Evolutionary conservation across 2,329 filamentous ascomycete genomes (phyloP), one percentile per base, ranked within the genome.

Genomic region (Diaporthe humulicola): DNA sequence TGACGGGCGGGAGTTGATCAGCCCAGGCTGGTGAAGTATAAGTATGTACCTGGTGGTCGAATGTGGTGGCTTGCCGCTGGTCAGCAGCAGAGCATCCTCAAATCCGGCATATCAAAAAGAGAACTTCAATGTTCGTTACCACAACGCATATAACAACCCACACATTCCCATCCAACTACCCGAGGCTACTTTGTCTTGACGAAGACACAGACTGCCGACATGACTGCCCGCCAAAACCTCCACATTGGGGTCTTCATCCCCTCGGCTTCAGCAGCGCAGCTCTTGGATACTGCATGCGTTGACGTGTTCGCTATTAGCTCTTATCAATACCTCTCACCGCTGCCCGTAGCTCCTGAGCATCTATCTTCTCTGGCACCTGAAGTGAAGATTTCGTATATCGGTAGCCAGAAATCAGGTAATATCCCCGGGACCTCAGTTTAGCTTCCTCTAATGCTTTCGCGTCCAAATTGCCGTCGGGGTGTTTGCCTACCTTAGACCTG

Each of bases 161-260:
- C 30, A 48, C 40, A 10, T 19, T 36, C n/a, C 10, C 22, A n/a
- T 54, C 6, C 12, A 1, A 15, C 33, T 71, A 3, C 9, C 2
- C 45, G 22, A 17, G 22, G 6, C 15, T 28, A 10, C 38, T 5
- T 57, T 19, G 22, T 8, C 10, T 42, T 22, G n/a, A 50, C 10
- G 1, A 6, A 36, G 30, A 7, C 8, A 4, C 19, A 61, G 48
- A 33, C 10, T 17, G 3, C 14, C 58, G 25, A 30, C n/a, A 70
- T 66, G 66, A 56, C 28, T 33, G 42, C 33, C 42, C 72, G 73
- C 54, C 77, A 79, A n/a, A 78, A 75, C 3, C 77, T 90, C 74
- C 84, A 80, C 56, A 84, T 90, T 66, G 89, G 88, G 30, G 87
- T 90, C 73, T 89, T 88, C 79, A 81, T 89, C 66, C 87, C 88